Conservation (phyloP, 768 basidiomycete genomes). For the Phlebiopsis gigantea region DNA sequence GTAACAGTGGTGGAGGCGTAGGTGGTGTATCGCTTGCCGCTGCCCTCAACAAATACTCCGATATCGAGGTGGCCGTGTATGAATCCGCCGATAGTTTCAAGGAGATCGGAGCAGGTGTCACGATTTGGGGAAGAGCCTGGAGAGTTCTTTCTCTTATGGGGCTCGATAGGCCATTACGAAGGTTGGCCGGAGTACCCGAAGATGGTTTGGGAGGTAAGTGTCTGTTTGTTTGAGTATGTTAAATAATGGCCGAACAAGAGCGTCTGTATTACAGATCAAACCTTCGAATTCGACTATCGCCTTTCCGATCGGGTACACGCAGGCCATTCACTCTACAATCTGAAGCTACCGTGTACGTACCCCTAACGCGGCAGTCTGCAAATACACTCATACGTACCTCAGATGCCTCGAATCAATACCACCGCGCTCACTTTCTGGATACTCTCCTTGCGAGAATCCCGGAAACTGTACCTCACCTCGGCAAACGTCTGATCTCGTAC, state of each 20-base stretch:
- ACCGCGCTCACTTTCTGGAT: conserved; percentile 24
- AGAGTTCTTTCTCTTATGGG: conserved; percentile 23
- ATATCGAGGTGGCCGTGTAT: conserved; percentile 26
- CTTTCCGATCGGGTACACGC: neutral
- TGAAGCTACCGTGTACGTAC: neutral
- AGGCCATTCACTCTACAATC: neutral
- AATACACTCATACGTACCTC: neutral
- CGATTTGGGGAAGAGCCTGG: conserved; percentile 27
- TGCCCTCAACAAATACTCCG: conserved; percentile 20
- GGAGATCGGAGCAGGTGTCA: conserved; percentile 43
- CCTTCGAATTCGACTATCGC: neutral
- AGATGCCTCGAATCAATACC: conserved; percentile 15
- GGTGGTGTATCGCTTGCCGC: conserved; percentile 27
- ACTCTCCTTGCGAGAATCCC: conserved; percentile 22
- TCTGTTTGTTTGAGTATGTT: too few species aligned
- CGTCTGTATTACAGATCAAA: neutral
- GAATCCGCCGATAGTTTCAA: conserved; percentile 36
- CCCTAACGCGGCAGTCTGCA: neutral
- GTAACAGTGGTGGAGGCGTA: conserved; percentile 30
- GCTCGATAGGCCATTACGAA: conserved; percentile 19
- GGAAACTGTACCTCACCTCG: conserved; percentile 17
- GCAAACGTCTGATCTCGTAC: conserved; percentile 29
- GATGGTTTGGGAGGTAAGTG: conserved; percentile 17
- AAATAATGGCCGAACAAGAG: too few species aligned
- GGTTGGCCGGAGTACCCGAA: conserved; percentile 21